Base-by-base conservation (phyloP, 2,329 filamentous ascomycete species). In the Myriosclerotinia curreyana region DNA sequence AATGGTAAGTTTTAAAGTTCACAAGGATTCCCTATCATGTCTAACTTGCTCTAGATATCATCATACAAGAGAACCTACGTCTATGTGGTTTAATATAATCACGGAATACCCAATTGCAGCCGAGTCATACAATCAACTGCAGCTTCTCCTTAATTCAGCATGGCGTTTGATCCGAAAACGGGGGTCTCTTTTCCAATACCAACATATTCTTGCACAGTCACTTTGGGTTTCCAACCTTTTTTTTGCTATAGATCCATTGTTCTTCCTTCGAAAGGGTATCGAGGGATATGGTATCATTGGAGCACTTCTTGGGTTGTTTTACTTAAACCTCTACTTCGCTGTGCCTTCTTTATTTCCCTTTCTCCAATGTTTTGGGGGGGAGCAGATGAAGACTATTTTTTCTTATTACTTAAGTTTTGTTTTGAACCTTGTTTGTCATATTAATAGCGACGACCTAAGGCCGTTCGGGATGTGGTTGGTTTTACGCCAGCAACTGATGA, bases 1-100 rank as follows among this genome's bases (percentile, higher is more conserved):
- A 99, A 99, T 80, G 93, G 93, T 96, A 84, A 74, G 88, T 77
- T 54, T 36, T 49, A 15, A 22, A 15, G 38, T 28, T 54, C 25
- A 22, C n/a, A 8, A 22, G 7, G 6, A 49, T n/a, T 51, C 28
- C 11, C 1, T 4, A 46, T 40, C 25, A 48, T 38, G 68, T 64
- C 80, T 87, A 79, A 89, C 73, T 36, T 17, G 34, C 31, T 59
- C 2, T 71, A 96, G 95, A 99, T 81, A 99, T 99, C 78, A 99
- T 99, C 81, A 99, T 99, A 78, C 95, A 99, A 82, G 95, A 98
- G 81, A 99, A 99, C 81, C 87, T 99, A 70, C 90, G 95, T 78
- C 85, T 96, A 78, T 97, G 93, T 79, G 94, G 94, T 84, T 83
- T 98, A 78, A 97, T 98, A 85, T 97, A 89, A 69, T 69, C 62